These are phyloP conservation scores for Tuber aestivum DNA, from an alignment of 495 filamentous ascomycete genomes.

Conservation along the genomic window DNA sequence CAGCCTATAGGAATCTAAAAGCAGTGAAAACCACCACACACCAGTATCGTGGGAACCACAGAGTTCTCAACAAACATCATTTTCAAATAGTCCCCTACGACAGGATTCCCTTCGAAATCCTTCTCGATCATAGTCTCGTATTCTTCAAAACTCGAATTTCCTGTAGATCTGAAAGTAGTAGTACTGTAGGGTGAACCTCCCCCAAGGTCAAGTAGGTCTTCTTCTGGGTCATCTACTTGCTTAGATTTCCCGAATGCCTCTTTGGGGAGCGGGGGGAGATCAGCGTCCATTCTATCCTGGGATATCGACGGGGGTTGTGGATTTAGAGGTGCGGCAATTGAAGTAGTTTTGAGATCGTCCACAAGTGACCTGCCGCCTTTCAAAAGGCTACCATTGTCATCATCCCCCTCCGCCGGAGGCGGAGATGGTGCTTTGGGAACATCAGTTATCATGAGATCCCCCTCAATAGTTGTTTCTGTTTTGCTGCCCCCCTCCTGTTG, in stretches of 20 bases:
- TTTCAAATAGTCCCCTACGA: slow-evolving; percentile 96
- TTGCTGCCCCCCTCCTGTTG: slow-evolving; percentile 7
- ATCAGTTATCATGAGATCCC: slow-evolving; percentile 20
- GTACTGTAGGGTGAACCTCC: slow-evolving; percentile 38
- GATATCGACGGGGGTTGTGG: slow-evolving; percentile 23
- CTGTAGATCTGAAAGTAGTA: slow-evolving; percentile 36
- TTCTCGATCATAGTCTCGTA: slow-evolving; percentile 49
- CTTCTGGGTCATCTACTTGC: slow-evolving; percentile 33
- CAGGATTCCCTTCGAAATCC: slow-evolving; percentile 66
- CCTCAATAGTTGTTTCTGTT: background rate
- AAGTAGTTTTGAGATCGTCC: slow-evolving; percentile 31
- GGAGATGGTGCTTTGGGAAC: slow-evolving; percentile 39
- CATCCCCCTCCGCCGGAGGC: slow-evolving; percentile 30
- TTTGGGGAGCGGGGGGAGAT: slow-evolving; percentile 38
- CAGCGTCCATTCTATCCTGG: slow-evolving; percentile 39
- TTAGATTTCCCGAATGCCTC: slow-evolving; percentile 29
- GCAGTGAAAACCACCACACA: slow-evolving; percentile 48
- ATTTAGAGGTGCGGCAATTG: slow-evolving; percentile 12
- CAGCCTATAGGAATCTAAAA: slow-evolving; percentile 12
- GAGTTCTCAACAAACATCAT: slow-evolving; percentile 91
- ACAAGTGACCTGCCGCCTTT: slow-evolving; percentile 36
- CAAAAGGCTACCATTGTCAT: slow-evolving; percentile 33
- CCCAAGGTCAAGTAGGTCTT: slow-evolving; percentile 39
- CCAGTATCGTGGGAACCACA: slow-evolving; percentile 92
- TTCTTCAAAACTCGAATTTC: slow-evolving; percentile 40